Conservation (phyloP, 2,329 filamentous ascomycete species). For the Parascedosporium putredinis region DNA sequence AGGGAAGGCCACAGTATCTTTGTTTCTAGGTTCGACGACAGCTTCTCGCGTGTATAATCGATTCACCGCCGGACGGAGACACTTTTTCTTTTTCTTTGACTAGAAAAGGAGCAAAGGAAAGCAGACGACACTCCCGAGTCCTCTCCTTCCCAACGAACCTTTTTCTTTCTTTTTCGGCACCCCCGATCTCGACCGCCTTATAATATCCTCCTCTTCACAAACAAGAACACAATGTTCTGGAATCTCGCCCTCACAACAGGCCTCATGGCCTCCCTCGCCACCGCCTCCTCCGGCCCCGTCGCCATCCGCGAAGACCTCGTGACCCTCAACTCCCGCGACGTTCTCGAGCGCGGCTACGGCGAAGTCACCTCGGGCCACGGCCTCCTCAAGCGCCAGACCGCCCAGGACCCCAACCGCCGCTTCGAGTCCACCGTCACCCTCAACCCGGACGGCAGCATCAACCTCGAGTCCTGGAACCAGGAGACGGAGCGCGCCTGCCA, state of each 20-base stretch:
- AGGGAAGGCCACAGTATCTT: too few relatives aligned
- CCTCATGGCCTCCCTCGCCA: constrained; percentile 10
- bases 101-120: too few relatives aligned
- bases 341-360: constrained; percentile 9
- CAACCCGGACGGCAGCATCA: constrained; percentile 33
- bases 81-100: too few relatives aligned
- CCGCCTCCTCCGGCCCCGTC: constrained; percentile 10
- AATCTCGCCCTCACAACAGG: constrained; percentile 8
- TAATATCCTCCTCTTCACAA: not conserved
- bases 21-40: constrained; percentile 4
- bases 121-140: too few relatives aligned
- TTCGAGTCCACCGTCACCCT: constrained; percentile 18
- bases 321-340: constrained; percentile 9
- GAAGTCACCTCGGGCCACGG: constrained; percentile 4
- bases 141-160: not conserved
- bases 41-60: constrained; percentile 3
- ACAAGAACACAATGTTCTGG: constrained; percentile 11
- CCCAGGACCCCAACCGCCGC: not conserved
- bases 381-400: not conserved
- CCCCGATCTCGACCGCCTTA: not conserved
- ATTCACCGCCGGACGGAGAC: constrained; percentile 7
- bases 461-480: constrained; percentile 46
- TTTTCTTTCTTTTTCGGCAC: constrained; percentile 4
- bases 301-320: constrained; percentile 9
- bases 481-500: constrained; percentile 50